Evolutionary conservation across 1,284 basidiomycete species (phyloP).

Genomic region (Ganoderma sinense): DNA sequence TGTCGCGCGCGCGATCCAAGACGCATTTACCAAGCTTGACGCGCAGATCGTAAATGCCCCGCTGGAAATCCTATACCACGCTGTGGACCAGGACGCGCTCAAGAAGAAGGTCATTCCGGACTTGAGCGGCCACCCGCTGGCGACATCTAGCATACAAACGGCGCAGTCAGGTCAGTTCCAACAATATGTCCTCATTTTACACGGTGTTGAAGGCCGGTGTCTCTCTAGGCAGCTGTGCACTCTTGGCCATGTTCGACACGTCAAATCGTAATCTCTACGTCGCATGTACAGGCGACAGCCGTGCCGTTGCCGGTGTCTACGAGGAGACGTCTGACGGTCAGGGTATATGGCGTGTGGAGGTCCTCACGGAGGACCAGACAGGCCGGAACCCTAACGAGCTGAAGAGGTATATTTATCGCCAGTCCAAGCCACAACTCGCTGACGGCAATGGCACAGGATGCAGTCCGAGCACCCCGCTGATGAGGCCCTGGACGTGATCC

Average conservation of each 20-base stretch:
- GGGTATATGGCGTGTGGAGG: conserved; percentile 87
- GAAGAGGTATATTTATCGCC: conserved; percentile 55
- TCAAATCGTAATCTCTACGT: conserved; percentile 85
- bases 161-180: conserved; percentile 69
- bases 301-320: conserved; percentile 96
- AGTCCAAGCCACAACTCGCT: not conserved
- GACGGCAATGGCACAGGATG: conserved; percentile 59
- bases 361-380: conserved; percentile 95
- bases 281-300: conserved; percentile 93
- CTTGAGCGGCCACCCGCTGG: conserved; percentile 74
- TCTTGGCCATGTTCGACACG: conserved; percentile 88
- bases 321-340: conserved; percentile 65
- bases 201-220: not conserved
- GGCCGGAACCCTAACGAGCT: conserved; percentile 89
- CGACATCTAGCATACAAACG: conserved; percentile 75
- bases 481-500: conserved; percentile 85
- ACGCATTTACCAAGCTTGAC: conserved; percentile 84
- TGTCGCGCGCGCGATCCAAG: conserved; percentile 77
- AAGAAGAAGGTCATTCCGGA: conserved; percentile 65
- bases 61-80: conserved; percentile 71
- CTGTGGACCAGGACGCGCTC: conserved; percentile 55
- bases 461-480: conserved; percentile 88
- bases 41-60: conserved; percentile 82
- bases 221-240: conserved; percentile 84
- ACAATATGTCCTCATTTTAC: not conserved